phyloP scores from a whole-genome alignment of 441 rosid genomes.

The Cnidoscolus chayamansa region DNA sequence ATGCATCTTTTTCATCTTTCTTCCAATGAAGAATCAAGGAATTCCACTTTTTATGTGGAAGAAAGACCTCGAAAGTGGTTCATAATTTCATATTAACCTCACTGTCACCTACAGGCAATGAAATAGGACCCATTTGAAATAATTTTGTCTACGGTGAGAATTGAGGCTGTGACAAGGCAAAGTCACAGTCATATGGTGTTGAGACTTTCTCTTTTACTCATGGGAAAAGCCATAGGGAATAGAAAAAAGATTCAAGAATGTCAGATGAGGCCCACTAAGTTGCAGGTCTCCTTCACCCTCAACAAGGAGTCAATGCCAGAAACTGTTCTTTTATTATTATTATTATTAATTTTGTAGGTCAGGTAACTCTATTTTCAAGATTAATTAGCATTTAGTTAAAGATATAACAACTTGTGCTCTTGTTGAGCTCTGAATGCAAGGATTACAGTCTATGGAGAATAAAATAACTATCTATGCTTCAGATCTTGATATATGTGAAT shows the following conservation, averaged over 20 bases:
- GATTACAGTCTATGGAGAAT: no score
- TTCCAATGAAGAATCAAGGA: neutral
- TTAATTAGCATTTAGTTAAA: neutral
- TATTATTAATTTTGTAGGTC: neutral
- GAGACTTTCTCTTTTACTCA: neutral
- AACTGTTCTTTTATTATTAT: neutral
- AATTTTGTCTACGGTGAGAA: neutral
- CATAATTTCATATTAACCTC: neutral
- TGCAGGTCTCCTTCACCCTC: neutral
- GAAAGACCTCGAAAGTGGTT: neutral
- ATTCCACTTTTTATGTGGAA: neutral
- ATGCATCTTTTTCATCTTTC: neutral
- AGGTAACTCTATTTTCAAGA: neutral
- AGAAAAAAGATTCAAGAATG: neutral
- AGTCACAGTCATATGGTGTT: slow-evolving; percentile 3
- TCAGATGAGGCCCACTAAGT: slow-evolving; percentile 3
- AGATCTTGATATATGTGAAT: no score
- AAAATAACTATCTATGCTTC: no score
- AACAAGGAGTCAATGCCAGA: neutral
- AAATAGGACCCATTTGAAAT: neutral
- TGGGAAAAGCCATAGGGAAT: neutral
- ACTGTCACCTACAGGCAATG: neutral
- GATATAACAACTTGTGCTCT: no score
- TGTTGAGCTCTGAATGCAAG: no score
- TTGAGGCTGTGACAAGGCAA: slow-evolving; percentile 1